Conservation (phyloP, 1,284 basidiomycete species). For the Sporisorium exsertum region DNA sequence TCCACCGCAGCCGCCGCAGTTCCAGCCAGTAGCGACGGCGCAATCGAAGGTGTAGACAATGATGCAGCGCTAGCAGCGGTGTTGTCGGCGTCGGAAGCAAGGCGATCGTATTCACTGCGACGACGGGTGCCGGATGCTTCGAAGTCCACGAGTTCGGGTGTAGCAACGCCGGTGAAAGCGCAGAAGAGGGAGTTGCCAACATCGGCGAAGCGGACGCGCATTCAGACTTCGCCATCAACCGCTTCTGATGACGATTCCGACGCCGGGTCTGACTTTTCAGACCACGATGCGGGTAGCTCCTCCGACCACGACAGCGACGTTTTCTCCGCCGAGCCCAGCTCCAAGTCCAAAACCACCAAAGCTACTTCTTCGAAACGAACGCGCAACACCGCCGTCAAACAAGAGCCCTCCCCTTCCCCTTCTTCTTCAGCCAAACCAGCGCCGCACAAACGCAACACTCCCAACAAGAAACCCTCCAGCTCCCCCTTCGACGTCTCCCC, state of each 20-base stretch:
- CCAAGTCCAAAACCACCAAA: neutral
- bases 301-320: constrained; percentile 31
- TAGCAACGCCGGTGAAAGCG: neutral
- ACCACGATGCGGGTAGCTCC: neutral
- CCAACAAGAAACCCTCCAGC: constrained; percentile 24
- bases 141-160: neutral
- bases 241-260: constrained; percentile 15
- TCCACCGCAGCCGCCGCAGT: neutral
- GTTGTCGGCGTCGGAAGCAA: constrained; percentile 15
- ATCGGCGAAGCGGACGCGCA: constrained; percentile 14
- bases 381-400: constrained; percentile 3
- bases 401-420: neutral
- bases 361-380: neutral
- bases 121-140: constrained; percentile 3
- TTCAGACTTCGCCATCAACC: constrained; percentile 3
- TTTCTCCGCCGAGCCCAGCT: constrained; percentile 1
- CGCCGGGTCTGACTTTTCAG: constrained; percentile 24
- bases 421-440: neutral
- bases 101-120: constrained; percentile 36
- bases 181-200: constrained; percentile 9
- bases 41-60: neutral
- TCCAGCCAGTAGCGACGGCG: neutral
- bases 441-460: constrained; percentile 2
- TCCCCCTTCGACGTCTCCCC: constrained; percentile 52
- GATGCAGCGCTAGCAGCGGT: constrained; percentile 36